Evolutionary conservation across 805 yeast species (phyloP), one percentile per base, ranked within the genome.

Genomic region (Sungouiella thailandica): DNA sequence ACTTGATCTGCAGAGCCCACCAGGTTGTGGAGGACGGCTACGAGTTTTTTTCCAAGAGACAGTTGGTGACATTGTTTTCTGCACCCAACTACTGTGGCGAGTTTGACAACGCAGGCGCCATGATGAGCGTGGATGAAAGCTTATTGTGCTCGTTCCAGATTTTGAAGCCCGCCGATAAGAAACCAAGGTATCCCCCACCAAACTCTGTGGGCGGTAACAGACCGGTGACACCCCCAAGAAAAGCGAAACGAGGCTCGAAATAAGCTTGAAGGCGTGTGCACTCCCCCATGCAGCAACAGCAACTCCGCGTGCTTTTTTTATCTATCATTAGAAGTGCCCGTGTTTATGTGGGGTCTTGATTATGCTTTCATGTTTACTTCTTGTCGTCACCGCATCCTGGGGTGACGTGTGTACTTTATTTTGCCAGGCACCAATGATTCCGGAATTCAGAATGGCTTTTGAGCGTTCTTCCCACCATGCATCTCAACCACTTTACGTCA

Each of bases 41-140:
- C 64, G 97, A 90, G 70, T 90, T 90, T 59, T 90, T 93, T 63
- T 78, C 93, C 46, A 90, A 90, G 62, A 83, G 97, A 57, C 97
- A 90, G 65, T 75, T 90, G 57, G 97, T 90, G 31, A 90, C 98
- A 20, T 72, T 90, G 48, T 90, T 90, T 60, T 80, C 93, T 35
- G 98, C 98, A 37, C 98, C 98, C 50, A 93, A 93, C 65, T 89
- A 89, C 62, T 93, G 97, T 74, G 98, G 98, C 53, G 97, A 93
- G 64, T 90, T 90, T 58, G 98, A 90, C 64, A 90, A 90, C 57
- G 97, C 97, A 2, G 98, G 97, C 56, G 98, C 98, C 26, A 93
- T 93, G 97, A 90, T 90, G 98, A 80, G 94, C 54, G 97, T 90
- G 37, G 97, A 93, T 62, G 97, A 93, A 67, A 81, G 90, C 62